A percentile compares a stretch with the other conserved stretches of the same genome.
These are phyloP conservation scores for Penicillium sp. DNA, from an alignment of 2,329 filamentous ascomycete genomes.

Conservation along the genomic window DNA sequence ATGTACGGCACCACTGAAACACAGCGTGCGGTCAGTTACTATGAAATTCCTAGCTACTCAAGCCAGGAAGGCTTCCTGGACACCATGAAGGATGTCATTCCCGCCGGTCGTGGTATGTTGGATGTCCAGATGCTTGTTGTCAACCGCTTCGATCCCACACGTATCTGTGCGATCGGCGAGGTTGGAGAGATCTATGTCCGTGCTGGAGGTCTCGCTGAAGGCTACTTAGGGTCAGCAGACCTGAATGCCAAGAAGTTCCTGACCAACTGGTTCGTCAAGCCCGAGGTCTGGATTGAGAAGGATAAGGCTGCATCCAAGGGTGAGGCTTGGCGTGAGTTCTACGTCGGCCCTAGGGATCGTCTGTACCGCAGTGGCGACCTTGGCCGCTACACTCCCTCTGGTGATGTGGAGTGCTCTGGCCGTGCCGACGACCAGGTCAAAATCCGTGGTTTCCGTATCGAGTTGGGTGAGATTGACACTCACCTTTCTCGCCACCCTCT, in stretches of 20 bases:
- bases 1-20: slow-evolving; percentile 91
- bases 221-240: slow-evolving; percentile 63
- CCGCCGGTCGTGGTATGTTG: slow-evolving; percentile 80
- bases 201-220: slow-evolving; percentile 79
- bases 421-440: slow-evolving; percentile 89
- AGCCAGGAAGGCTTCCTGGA: slow-evolving; percentile 64
- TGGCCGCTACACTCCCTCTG: slow-evolving; percentile 68
- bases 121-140: slow-evolving; percentile 88
- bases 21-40: slow-evolving; percentile 77
- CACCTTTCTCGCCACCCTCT: slow-evolving; percentile 72
- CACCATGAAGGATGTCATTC: slow-evolving; percentile 70
- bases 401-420: slow-evolving; percentile 74
- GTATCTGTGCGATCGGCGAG: slow-evolving; percentile 75
- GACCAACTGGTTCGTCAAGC: slow-evolving; percentile 80
- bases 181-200: slow-evolving; percentile 81
- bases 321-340: slow-evolving; percentile 76
- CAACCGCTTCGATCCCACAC: slow-evolving; percentile 63
- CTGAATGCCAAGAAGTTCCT: slow-evolving; percentile 76
- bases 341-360: slow-evolving; percentile 77
- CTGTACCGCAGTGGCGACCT: slow-evolving; percentile 87
- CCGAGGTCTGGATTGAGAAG: slow-evolving; percentile 64
- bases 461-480: slow-evolving; percentile 88
- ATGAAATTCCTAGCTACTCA: slow-evolving; percentile 66
- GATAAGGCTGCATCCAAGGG: slow-evolving; percentile 55
- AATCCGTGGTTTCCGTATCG: slow-evolving; percentile 92